Evolutionary conservation across 805 yeast genomes (phyloP), one percentile per base, ranked within the genome.

Genomic region (Candida qinlingensis): DNA sequence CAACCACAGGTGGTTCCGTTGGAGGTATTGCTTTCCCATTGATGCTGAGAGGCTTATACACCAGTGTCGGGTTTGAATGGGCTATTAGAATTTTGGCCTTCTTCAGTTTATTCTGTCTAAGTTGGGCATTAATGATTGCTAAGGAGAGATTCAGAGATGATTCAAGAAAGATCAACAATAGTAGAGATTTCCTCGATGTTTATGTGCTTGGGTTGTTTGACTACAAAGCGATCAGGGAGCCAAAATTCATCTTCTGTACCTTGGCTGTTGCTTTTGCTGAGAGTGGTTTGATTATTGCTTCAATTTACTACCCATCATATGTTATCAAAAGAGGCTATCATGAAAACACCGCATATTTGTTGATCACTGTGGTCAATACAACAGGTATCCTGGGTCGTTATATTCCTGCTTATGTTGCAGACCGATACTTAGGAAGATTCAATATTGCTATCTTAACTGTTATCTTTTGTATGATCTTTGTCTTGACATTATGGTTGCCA

Each of bases 11-110:
- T 19, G 83, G 83, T 2, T 75, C 81, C 4, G 46, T 79, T 19
- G 85, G 84, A 26, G 85, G 84, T 39, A 67, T 78, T 47, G 55
- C 73, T 9, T 74, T 81, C 64, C 83, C 85, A 4, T 63, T 79
- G 44, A 71, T 79, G 63, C 68, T 81, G 52, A 71, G 79, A 52
- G 66, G 69, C 33, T 60, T 81, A 30, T 81, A 78, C 54, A 59
- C 58, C 2, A 66, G 69, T 44, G 75, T 78, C 30, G 86, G 85
- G 0, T 81, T 73, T 53, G 64, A 68, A 7, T 81, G 87, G 86
- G 82, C 85, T 1, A 70, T 81, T 39, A 65, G 87, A 56, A 71
- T 73, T 5, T 55, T 81, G 28, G 80, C 77, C 4, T 71, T 80
- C 42, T 58, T 79, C 9, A 74, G 76, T 50, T 54, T 72, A 5